These are phyloP conservation scores for Ganoderma sinense DNA, from an alignment of 1,284 basidiomycete genomes.

Conservation along the genomic window DNA sequence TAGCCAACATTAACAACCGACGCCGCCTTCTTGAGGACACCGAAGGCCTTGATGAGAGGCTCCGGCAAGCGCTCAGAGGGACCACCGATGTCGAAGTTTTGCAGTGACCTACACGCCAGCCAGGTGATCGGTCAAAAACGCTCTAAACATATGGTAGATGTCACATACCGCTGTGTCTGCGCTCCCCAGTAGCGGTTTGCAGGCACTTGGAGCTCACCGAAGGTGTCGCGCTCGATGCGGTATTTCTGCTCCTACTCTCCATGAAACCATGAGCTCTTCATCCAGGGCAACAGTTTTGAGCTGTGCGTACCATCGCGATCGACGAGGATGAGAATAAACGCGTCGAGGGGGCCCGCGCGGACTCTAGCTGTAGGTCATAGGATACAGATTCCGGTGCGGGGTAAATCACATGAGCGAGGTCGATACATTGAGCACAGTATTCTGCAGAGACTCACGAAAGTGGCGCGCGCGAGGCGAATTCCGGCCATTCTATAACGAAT, in stretches of 20 bases:
- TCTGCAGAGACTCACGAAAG: conserved; percentile 36
- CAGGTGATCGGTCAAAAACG: conserved; percentile 1
- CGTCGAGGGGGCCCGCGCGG: conserved; percentile 35
- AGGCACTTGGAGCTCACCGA: conserved; percentile 93
- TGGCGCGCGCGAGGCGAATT: conserved; percentile 38
- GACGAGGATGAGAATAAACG: conserved; percentile 47
- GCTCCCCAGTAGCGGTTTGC: conserved; percentile 98
- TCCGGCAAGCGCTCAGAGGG: conserved; percentile 91
- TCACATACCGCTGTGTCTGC: conserved; percentile 89
- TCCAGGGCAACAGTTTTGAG: neutral
- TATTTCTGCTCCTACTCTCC: conserved; percentile 54
- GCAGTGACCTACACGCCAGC: conserved; percentile 71
- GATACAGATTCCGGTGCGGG: conserved; percentile 29
- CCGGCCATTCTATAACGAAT: conserved; percentile 36
- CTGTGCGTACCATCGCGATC: conserved; percentile 52
- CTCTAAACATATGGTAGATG: conserved; percentile 8
- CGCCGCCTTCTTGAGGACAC: conserved; percentile 97
- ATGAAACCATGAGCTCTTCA: neutral
- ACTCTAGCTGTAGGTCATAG: conserved; percentile 33
- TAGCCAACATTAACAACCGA: conserved; percentile 91
- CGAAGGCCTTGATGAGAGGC: conserved; percentile 97
- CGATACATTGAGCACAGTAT: neutral
- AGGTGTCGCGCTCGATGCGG: conserved; percentile 85
- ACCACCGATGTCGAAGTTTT: conserved; percentile 99
- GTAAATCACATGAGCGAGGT: conserved; percentile 45